These are phyloP conservation scores for Pseudofabraea citricarpa DNA, from an alignment of 2,329 filamentous ascomycete genomes.

Conservation along the genomic window DNA sequence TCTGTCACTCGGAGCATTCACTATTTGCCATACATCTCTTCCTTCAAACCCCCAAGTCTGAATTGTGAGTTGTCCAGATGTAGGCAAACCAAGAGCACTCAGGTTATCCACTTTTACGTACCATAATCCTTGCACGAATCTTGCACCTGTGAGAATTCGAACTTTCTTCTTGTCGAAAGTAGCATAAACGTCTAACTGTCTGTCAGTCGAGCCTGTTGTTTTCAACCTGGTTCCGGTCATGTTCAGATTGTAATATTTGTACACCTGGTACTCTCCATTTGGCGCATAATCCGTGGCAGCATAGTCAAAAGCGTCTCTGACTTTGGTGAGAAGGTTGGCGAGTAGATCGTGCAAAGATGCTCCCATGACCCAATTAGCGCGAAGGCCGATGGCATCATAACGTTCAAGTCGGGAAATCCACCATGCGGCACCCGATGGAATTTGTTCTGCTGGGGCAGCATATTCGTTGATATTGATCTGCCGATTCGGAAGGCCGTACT, in stretches of 20 bases:
- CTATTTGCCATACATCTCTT: slow-evolving; percentile 7
- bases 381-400: slow-evolving; percentile 11
- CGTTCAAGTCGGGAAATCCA: slow-evolving; percentile 15
- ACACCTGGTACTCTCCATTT: slow-evolving; percentile 39
- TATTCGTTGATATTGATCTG: slow-evolving; percentile 18
- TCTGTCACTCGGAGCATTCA: slow-evolving; percentile 27
- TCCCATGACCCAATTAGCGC: slow-evolving; percentile 13
- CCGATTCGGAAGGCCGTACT: slow-evolving; percentile 9
- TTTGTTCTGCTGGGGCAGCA: slow-evolving; percentile 8
- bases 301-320: slow-evolving; percentile 8
- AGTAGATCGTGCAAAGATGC: slow-evolving; percentile 15
- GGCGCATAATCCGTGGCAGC: slow-evolving; percentile 31
- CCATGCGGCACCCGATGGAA: slow-evolving; percentile 10
- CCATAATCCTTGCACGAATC: slow-evolving; percentile 17
- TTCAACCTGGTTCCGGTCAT: slow-evolving; percentile 37
- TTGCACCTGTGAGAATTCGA: slow-evolving; percentile 15
- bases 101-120: slow-evolving; percentile 17
- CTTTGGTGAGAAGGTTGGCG: slow-evolving; percentile 16
- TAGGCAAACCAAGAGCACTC: slow-evolving; percentile 12
- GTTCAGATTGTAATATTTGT: slow-evolving; percentile 40
- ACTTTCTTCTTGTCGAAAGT: slow-evolving; percentile 13
- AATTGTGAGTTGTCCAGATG: slow-evolving; percentile 15
- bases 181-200: slow-evolving; percentile 15
- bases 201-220: slow-evolving; percentile 27
- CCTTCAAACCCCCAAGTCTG: slow-evolving; percentile 24